Evolutionary conservation across 1,284 basidiomycete genomes (phyloP).

Genomic region (Lentinula novae-zelandiae): DNA sequence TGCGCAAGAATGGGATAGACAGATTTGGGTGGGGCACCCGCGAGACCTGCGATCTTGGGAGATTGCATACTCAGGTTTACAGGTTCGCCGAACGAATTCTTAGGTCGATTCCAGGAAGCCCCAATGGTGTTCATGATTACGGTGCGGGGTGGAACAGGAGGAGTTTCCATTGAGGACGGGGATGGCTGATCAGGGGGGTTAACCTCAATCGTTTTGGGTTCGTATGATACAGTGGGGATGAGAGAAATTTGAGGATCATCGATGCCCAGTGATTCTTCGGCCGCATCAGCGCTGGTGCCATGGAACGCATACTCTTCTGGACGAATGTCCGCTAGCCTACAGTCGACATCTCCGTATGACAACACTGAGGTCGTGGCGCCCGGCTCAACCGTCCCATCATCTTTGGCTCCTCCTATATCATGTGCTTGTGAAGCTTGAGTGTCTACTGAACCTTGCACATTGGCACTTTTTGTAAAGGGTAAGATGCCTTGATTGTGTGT

Average conservation of each 20-base stretch:
- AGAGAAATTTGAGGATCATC: background rate
- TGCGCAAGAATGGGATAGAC: background rate
- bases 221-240: background rate
- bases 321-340: background rate
- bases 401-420: background rate
- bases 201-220: too few relatives aligned
- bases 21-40: background rate
- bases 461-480: background rate
- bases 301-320: background rate
- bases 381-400: background rate
- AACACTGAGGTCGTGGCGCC: background rate
- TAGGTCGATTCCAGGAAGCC: constrained; percentile 6
- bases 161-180: background rate
- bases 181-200: background rate
- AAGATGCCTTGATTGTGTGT: background rate
- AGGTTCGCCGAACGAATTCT: background rate
- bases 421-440: background rate
- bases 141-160: background rate
- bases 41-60: background rate
- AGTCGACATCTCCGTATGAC: background rate
- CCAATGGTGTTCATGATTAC: constrained; percentile 1
- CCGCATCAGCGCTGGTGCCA: background rate
- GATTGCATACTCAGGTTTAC: background rate
- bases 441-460: background rate
- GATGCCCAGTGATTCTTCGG: background rate